These are phyloP conservation scores for Coemansia sp. DNA, from an alignment of 192 early-diverging fungal genomes.

Conservation along the genomic window DNA sequence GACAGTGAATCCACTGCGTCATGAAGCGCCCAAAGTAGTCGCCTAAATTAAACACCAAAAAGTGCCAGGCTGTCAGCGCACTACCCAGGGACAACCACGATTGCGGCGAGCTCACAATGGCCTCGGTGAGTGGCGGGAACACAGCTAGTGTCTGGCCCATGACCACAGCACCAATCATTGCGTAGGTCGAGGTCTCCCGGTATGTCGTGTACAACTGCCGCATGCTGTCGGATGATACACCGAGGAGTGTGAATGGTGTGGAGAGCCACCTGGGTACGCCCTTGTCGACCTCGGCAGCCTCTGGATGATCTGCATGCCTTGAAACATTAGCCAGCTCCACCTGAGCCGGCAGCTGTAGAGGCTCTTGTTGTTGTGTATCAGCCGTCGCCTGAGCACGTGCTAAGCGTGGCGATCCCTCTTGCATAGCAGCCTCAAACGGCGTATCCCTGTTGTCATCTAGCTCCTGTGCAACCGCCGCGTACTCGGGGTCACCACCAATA, in stretches of 20 bases:
- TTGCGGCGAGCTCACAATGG: constrained; percentile 49
- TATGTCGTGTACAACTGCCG: constrained; percentile 18
- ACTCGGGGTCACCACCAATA: neutral
- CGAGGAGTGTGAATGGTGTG: too few relatives aligned
- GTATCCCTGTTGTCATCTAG: too few relatives aligned
- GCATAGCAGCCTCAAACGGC: too few relatives aligned
- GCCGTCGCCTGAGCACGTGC: constrained; percentile 27
- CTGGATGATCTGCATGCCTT: too few relatives aligned
- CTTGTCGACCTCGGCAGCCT: too few relatives aligned
- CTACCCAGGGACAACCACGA: constrained; percentile 15
- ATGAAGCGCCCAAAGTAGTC: constrained; percentile 66
- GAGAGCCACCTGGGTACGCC: too few relatives aligned
- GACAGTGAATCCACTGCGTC: constrained; percentile 41
- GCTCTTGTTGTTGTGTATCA: constrained; percentile 8
- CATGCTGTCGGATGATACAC: constrained; percentile 17
- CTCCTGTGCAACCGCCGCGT: too few relatives aligned
- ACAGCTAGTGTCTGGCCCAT: constrained; percentile 66
- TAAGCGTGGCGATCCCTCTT: neutral
- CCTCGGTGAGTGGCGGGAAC: constrained; percentile 72
- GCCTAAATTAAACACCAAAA: constrained; percentile 68
- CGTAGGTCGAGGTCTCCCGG: constrained; percentile 21
- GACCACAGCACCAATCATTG: constrained; percentile 48
- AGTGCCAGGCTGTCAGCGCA: constrained; percentile 61
- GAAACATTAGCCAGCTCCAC: constrained; percentile 15
- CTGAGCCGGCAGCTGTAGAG: constrained; percentile 11